phyloP scores from a whole-genome alignment of 2,329 filamentous ascomycete genomes.

The Aspergillus proliferans region DNA sequence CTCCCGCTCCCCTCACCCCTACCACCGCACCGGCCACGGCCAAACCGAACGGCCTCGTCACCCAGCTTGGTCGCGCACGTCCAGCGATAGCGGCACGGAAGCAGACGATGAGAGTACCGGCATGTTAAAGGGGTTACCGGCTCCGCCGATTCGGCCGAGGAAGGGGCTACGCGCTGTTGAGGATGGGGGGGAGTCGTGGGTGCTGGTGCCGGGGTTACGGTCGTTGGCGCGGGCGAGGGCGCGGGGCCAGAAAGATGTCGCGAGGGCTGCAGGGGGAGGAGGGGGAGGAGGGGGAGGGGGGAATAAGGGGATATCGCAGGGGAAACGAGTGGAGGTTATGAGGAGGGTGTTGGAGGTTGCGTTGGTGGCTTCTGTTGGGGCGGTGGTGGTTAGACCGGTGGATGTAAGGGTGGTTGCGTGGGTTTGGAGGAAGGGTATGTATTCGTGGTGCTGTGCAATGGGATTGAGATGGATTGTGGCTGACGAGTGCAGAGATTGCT shows the following conservation, averaged over 20 bases:
- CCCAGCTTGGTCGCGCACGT: conserved; percentile 52
- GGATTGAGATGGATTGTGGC: background rate
- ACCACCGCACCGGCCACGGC: conserved; percentile 49
- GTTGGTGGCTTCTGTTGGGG: conserved; percentile 49
- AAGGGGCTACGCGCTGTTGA: conserved; percentile 63
- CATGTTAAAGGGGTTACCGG: conserved; percentile 75
- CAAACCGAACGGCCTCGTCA: conserved; percentile 26
- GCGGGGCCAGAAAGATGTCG: conserved; percentile 25
- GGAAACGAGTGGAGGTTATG: conserved; percentile 35
- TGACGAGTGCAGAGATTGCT: conserved; percentile 26
- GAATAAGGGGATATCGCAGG: conserved; percentile 16
- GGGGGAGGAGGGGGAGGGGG: conserved; percentile 23
- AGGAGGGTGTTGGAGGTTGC: conserved; percentile 49
- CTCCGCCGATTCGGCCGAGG: conserved; percentile 63
- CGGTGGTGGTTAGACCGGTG: conserved; percentile 34
- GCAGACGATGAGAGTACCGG: conserved; percentile 80
- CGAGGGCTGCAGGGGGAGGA: conserved; percentile 26
- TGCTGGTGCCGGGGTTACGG: conserved; percentile 24
- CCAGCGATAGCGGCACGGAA: conserved; percentile 87
- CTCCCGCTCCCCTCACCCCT: conserved; percentile 62
- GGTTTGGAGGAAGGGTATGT: conserved; percentile 35
- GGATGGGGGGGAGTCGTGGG: conserved; percentile 19
- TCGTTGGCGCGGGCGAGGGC: conserved; percentile 23
- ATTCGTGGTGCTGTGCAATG: background rate
- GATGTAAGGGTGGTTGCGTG: conserved; percentile 26